Evolutionary conservation across 106 monocot genomes (phyloP).

Genomic region (Xerophyta viscosa): DNA sequence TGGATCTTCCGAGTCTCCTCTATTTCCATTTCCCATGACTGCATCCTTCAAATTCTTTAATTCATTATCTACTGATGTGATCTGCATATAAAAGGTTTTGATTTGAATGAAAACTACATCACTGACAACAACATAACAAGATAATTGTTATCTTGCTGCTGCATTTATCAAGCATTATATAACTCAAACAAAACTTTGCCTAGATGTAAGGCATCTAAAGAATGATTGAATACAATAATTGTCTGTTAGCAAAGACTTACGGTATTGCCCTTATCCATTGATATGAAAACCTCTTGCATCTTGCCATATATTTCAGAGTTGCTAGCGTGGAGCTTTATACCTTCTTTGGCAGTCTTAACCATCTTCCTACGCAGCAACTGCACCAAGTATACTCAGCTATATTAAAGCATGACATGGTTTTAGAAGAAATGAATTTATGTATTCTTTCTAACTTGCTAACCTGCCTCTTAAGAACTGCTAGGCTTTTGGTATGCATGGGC

Average conservation of each 20-base stretch:
- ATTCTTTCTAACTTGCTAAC: neutral
- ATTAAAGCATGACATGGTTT: neutral
- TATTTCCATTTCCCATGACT: constrained; percentile 22
- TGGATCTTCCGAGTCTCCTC: constrained; percentile 8
- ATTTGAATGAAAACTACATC: too few relatives aligned
- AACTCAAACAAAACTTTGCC: neutral
- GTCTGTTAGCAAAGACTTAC: constrained; percentile 15
- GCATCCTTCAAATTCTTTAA: constrained; percentile 50
- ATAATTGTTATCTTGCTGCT: too few relatives aligned
- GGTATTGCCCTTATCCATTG: constrained; percentile 46
- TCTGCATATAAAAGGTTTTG: constrained; percentile 13
- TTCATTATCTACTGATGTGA: constrained; percentile 25
- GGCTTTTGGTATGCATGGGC: constrained; percentile 44
- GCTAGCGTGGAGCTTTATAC: constrained; percentile 53
- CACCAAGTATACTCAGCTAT: neutral
- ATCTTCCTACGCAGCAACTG: constrained; percentile 78
- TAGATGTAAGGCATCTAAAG: neutral
- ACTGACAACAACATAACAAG: too few relatives aligned
- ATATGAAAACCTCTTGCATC: constrained; percentile 82
- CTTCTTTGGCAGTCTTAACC: constrained; percentile 67
- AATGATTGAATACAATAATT: neutral
- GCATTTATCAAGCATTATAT: too few relatives aligned
- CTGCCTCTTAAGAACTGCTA: constrained; percentile 47
- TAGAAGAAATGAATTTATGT: too few relatives aligned
- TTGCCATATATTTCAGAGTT: constrained; percentile 81